Conservation (phyloP, 192 early-diverging fungal genomes). For the Lobosporangium transversale region DNA sequence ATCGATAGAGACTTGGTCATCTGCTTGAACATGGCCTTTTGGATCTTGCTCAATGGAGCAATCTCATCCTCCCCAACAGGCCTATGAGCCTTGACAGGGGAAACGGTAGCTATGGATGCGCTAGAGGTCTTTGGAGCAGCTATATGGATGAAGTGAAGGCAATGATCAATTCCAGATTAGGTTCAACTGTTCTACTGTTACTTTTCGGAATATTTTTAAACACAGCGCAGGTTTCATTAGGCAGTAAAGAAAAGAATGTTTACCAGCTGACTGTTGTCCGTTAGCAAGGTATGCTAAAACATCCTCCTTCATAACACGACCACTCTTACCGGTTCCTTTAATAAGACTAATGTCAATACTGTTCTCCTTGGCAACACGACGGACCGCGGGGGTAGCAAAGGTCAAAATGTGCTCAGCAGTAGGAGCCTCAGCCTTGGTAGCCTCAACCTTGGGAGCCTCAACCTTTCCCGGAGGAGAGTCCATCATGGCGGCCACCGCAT, state of each 20-base stretch:
- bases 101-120: slow-evolving; percentile 31
- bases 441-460: no score
- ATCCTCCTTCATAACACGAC: slow-evolving; percentile 94
- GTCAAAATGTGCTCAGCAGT: slow-evolving; percentile 49
- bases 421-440: slow-evolving; percentile 7
- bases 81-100: slow-evolving; percentile 29
- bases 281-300: slow-evolving; percentile 68
- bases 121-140: slow-evolving; percentile 30
- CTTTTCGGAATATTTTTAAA: no score
- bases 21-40: slow-evolving; percentile 96
- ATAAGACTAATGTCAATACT: slow-evolving; percentile 78
- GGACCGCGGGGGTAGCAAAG: slow-evolving; percentile 90
- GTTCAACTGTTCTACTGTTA: no score
- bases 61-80: slow-evolving; percentile 63
- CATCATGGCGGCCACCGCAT: slow-evolving; percentile 48
- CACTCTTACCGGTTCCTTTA: slow-evolving; percentile 82
- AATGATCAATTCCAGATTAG: background rate
- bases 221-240: no score
- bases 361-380: slow-evolving; percentile 84
- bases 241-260: no score
- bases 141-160: slow-evolving; percentile 12
- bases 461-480: slow-evolving; percentile 16
- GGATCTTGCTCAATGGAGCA: slow-evolving; percentile 80
- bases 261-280: slow-evolving; percentile 39
- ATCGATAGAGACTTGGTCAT: slow-evolving; percentile 94